Percentiles rank a stretch among this genome's conserved stretches.
phyloP scores from a whole-genome alignment of 371 early-diverging fungal genomes.

The Actinomortierella wolfii region DNA sequence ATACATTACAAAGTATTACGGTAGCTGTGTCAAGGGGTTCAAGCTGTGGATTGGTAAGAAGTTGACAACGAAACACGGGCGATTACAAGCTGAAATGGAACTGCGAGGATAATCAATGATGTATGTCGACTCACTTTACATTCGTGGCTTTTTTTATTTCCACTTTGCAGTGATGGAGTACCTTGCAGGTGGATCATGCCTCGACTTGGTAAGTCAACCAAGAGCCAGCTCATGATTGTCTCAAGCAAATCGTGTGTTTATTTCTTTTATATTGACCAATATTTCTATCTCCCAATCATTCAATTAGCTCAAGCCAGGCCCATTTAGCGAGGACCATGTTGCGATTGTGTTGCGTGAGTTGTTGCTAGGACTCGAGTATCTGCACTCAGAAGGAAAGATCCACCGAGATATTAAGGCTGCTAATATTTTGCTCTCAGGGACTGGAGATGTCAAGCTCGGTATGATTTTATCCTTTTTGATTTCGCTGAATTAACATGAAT shows the following conservation, averaged over 20 bases:
- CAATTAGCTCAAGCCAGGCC: conserved; percentile 76
- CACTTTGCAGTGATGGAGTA: conserved; percentile 51
- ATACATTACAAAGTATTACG: conserved; percentile 89
- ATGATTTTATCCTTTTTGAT: background rate
- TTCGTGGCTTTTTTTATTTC: conserved; percentile 53
- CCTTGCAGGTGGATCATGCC: conserved; percentile 82
- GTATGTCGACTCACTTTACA: conserved; percentile 61
- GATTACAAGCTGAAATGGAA: too few species aligned
- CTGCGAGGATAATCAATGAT: background rate
- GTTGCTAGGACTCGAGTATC: conserved; percentile 90
- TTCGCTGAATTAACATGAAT: too few species aligned
- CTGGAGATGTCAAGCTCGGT: conserved; percentile 55
- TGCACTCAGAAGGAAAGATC: conserved; percentile 94
- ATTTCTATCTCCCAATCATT: background rate
- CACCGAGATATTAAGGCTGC: conserved; percentile 95
- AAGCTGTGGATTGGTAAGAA: conserved; percentile 82
- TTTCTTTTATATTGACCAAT: background rate
- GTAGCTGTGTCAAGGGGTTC: conserved; percentile 81
- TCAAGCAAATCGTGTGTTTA: background rate
- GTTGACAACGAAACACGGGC: too few species aligned
- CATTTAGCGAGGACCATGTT: conserved; percentile 87
- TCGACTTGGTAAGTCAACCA: conserved; percentile 70
- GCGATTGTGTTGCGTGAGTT: conserved; percentile 92
- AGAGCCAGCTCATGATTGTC: background rate
- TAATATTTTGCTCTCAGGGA: conserved; percentile 73